Evolutionary conservation across 2,329 filamentous ascomycete species (phyloP), one percentile per base, ranked within the genome.

Genomic region (Ascomycota sp.): DNA sequence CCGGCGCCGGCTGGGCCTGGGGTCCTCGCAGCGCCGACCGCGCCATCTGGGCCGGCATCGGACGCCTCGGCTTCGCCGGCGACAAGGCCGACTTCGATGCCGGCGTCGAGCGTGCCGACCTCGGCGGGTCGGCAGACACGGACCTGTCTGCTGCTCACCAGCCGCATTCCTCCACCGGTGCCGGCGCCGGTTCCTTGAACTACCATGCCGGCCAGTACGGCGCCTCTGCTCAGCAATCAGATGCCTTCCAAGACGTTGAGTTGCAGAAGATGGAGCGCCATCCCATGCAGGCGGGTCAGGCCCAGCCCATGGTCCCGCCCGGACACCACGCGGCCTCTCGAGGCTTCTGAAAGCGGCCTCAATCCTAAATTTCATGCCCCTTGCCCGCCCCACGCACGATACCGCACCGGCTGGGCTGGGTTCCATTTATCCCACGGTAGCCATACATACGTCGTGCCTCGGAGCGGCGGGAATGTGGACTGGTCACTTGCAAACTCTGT

Each of bases 1-100:
- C 46, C n/a, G 82, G 82, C 6, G 77, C 75, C 2, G 85, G 85
- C 10, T 93, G 83, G 82, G 72, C 80, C 0, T 93, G 83, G 85
- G 82, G 77, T 3, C 74, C 82, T 0, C 64, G 85, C 30, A 78
- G 68, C 42, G 58, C 61, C 26, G 64, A 74, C 31, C 64, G 80
- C 36, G 79, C 81, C 0, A 93, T 85, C 48, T 82, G 76, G 59
- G 72, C 79, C 12, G 78, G 77, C 9, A 63, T 81, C 1, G 78
- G 69, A 1, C 63, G 62, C 26, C 56, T 61, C 36, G 67, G 63
- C 35, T 71, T 66, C 39, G 63, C 62, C 8, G 61, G 57, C 9
- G 52, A 61, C 37, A 35, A 50, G 7, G 42, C 43, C 20, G 40
- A 46, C 28, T 34, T 40, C 23, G 38, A 34, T 5, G 37, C 38